phyloP scores from a whole-genome alignment of 75 land plant species.

The Selaginella tamariscina region DNA sequence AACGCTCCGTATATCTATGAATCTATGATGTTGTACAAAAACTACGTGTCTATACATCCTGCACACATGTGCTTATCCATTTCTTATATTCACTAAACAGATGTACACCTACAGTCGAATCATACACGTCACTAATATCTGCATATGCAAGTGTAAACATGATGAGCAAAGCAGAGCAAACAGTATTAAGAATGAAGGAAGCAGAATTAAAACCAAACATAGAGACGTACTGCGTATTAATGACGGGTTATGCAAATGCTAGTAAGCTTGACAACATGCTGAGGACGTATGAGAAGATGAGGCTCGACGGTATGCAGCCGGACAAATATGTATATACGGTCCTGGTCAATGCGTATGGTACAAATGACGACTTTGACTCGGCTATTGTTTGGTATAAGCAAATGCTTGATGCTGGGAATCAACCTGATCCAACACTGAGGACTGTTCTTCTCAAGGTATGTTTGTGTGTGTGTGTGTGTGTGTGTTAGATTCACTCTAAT shows the following conservation, averaged over 20 bases:
- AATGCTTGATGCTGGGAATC: conserved; percentile 50
- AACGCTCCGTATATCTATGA: too few relatives aligned
- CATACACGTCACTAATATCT: conserved; percentile 73
- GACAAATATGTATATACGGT: conserved; percentile 65
- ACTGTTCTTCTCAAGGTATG: conserved; percentile 49
- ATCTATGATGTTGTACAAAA: too few relatives aligned
- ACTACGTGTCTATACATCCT: too few relatives aligned
- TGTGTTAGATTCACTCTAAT: too few relatives aligned
- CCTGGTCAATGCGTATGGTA: conserved; percentile 66
- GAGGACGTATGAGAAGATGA: conserved; percentile 51
- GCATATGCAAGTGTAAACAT: conserved; percentile 77
- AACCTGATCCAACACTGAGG: conserved; percentile 71
- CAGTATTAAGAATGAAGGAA: conserved; percentile 49
- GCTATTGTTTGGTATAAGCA: conserved; percentile 71
- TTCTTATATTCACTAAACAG: conserved; percentile 25
- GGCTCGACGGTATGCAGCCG: conserved; percentile 33
- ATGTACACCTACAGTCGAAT: conserved; percentile 59
- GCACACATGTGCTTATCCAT: neutral
- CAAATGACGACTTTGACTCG: conserved; percentile 52
- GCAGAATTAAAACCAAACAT: conserved; percentile 65
- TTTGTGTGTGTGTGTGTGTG: too few relatives aligned
- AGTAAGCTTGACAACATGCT: conserved; percentile 52
- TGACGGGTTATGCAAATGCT: conserved; percentile 75
- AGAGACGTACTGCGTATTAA: conserved; percentile 68
- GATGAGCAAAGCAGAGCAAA: conserved; percentile 77